Percentiles rank a stretch among this genome's conserved stretches.
Evolutionary conservation across 2,329 filamentous ascomycete species (phyloP).

Genomic region (Cordyceps pruinosa): DNA sequence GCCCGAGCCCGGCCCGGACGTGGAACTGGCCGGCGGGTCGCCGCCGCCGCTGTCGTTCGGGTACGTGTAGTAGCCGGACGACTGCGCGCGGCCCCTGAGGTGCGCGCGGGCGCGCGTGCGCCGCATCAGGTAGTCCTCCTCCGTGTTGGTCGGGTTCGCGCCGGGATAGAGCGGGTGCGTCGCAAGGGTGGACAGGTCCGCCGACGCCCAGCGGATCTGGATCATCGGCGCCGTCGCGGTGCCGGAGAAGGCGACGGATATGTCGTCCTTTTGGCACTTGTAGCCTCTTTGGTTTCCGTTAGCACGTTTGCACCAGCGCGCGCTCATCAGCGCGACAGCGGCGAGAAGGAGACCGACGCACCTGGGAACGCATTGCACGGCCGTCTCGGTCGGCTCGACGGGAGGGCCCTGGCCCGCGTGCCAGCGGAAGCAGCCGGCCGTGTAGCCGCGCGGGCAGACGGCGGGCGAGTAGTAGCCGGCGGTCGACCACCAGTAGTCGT

Average conservation of each 20-base stretch:
- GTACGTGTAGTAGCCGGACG: not conserved
- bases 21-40: not conserved
- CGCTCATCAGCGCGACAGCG: too few species aligned
- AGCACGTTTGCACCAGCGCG: not conserved
- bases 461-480: slow-evolving; percentile 12
- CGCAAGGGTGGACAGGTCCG: slow-evolving; percentile 4
- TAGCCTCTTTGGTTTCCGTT: slow-evolving; percentile 1
- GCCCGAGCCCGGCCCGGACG: not conserved
- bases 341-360: not conserved
- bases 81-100: not conserved
- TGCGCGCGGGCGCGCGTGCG: not conserved
- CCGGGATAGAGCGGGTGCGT: slow-evolving; percentile 10
- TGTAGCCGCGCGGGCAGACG: slow-evolving; percentile 9
- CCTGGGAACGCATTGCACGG: slow-evolving; percentile 12
- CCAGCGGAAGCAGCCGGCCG: slow-evolving; percentile 11
- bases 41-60: not conserved
- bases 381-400: slow-evolving; percentile 11
- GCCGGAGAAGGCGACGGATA: slow-evolving; percentile 7
- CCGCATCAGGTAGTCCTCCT: slow-evolving; percentile 1
- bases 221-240: slow-evolving; percentile 11
- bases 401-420: slow-evolving; percentile 8
- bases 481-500: slow-evolving; percentile 12
- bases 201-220: slow-evolving; percentile 12
- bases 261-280: slow-evolving; percentile 1
- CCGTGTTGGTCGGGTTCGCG: slow-evolving; percentile 9